A percentile compares a stretch with the other conserved stretches of the same genome.
These are phyloP conservation scores for Aspergillus chevalieri DNA, from an alignment of 2,329 filamentous ascomycete genomes.

Conservation along the genomic window DNA sequence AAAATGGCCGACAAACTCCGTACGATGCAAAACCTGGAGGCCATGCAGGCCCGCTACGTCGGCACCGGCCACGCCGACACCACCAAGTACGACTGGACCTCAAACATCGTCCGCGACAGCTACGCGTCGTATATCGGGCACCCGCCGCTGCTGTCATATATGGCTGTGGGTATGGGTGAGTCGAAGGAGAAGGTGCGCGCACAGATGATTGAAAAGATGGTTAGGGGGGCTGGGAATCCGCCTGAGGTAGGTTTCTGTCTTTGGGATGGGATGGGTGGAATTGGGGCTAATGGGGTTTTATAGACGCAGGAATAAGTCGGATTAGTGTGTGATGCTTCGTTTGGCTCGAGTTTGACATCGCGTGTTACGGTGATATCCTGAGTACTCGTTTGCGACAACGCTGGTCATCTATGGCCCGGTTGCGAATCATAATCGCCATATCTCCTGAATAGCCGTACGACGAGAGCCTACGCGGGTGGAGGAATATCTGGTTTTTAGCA, in stretches of 20 bases:
- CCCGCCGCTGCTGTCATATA: constrained; percentile 78
- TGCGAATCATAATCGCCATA: no score
- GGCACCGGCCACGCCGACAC: constrained; percentile 96
- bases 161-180: constrained; percentile 83
- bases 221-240: constrained; percentile 60
- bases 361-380: not conserved
- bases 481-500: no score
- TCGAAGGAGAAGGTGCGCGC: constrained; percentile 72
- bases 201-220: constrained; percentile 70
- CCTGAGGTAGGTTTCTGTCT: constrained; percentile 47
- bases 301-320: not conserved
- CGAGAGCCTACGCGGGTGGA: no score
- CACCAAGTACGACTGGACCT: constrained; percentile 94
- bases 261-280: not conserved
- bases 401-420: no score
- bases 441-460: no score
- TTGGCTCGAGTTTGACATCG: not conserved
- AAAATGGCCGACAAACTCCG: constrained; percentile 89
- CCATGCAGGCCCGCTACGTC: constrained; percentile 90
- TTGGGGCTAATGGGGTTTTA: not conserved
- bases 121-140: constrained; percentile 86
- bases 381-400: no score
- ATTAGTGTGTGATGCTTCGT: not conserved
- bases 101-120: constrained; percentile 90
- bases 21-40: constrained; percentile 94